These are phyloP conservation scores for Talaromyces sp. DNA, from an alignment of 2,329 filamentous ascomycete species.

Conservation along the genomic window DNA sequence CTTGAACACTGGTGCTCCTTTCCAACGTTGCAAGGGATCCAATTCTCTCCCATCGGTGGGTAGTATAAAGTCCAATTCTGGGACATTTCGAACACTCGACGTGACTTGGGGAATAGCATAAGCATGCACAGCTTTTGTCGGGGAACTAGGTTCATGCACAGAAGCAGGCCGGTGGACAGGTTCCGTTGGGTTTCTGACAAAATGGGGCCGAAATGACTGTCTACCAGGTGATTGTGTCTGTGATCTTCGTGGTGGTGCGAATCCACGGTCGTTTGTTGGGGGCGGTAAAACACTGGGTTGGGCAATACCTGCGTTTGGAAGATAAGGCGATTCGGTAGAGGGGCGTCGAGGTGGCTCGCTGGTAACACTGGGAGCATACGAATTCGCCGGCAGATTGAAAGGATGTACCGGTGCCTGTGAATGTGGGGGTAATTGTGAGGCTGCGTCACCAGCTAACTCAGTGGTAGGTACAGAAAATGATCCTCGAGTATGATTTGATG, in stretches of 20 bases:
- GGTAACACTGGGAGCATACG: constrained; percentile 30
- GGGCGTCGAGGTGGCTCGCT: constrained; percentile 29
- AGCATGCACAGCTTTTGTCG: constrained; percentile 32
- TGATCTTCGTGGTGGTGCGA: constrained; percentile 28
- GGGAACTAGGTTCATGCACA: constrained; percentile 44
- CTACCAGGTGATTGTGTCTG: constrained; percentile 57
- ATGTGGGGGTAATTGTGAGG: constrained; percentile 18
- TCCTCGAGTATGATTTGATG: constrained; percentile 4
- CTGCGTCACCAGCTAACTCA: not conserved
- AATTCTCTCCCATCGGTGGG: constrained; percentile 54
- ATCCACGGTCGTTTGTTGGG: constrained; percentile 9
- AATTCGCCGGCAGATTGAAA: constrained; percentile 26
- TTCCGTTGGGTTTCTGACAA: constrained; percentile 41
- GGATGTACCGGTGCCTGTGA: constrained; percentile 17
- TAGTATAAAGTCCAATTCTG: constrained; percentile 51
- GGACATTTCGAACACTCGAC: constrained; percentile 39
- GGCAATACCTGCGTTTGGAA: not conserved
- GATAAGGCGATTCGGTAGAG: constrained; percentile 11
- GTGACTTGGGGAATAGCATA: constrained; percentile 31
- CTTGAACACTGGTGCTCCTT: constrained; percentile 75
- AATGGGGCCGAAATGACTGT: constrained; percentile 45
- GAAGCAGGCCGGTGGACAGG: constrained; percentile 52
- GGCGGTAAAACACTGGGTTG: not conserved
- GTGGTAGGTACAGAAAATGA: constrained; percentile 9
- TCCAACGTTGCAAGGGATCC: constrained; percentile 85